These are phyloP conservation scores for Isatis lusitanica DNA, from an alignment of 441 rosid genomes.

Conservation along the genomic window DNA sequence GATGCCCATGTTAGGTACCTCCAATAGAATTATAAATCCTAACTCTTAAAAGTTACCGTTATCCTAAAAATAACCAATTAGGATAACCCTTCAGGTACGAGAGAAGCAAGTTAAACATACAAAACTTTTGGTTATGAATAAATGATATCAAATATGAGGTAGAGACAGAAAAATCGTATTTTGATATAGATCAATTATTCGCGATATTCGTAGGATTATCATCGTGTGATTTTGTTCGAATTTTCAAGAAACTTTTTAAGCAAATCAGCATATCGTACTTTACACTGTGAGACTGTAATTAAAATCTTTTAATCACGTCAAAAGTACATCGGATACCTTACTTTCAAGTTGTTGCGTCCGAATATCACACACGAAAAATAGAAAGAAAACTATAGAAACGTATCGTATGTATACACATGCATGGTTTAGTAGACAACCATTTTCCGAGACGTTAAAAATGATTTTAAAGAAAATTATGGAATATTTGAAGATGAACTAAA, in stretches of 20 bases:
- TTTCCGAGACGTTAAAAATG: background rate
- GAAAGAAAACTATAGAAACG: background rate
- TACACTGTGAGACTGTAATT: background rate
- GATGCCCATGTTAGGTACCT: too few species aligned
- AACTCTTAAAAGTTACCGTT: background rate
- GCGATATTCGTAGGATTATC: conserved; percentile 16
- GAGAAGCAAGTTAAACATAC: background rate
- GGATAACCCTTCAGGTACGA: background rate
- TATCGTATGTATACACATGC: background rate
- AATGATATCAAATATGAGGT: conserved; percentile 8
- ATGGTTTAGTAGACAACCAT: background rate
- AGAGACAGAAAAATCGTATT: conserved; percentile 7
- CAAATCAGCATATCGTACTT: conserved; percentile 11
- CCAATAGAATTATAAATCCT: background rate
- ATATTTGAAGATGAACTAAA: background rate
- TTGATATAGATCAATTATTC: background rate
- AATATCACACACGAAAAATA: background rate
- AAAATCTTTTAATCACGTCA: conserved; percentile 1
- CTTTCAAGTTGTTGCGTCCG: conserved; percentile 28
- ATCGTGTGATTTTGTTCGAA: conserved; percentile 25
- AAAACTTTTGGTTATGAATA: conserved; percentile 5
- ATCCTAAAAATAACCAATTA: background rate
- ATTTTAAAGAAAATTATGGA: background rate
- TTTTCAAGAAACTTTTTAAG: background rate
- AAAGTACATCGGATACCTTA: conserved; percentile 16